Conservation (phyloP, 2,329 filamentous ascomycete species). For the Sporothrix euskadiensis region DNA sequence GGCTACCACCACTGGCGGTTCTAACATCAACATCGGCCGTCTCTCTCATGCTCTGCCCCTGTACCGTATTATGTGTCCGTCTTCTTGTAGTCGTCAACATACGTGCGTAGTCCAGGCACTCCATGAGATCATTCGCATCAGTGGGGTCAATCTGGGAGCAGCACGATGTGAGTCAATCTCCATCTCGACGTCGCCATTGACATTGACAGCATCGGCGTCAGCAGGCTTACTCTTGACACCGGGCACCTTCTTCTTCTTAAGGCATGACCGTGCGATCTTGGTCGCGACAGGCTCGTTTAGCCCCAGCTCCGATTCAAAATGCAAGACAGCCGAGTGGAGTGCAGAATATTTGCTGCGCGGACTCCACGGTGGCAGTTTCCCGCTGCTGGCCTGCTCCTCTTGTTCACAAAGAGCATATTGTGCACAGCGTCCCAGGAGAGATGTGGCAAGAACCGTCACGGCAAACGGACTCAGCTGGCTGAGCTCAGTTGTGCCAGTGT, state of each 20-base stretch:
- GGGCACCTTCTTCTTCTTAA: neutral
- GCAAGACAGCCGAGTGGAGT: neutral
- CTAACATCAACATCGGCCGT: neutral
- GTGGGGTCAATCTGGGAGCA: neutral
- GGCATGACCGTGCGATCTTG: neutral
- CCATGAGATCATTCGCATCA: neutral
- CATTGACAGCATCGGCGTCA: too few relatives aligned
- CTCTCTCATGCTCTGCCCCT: neutral
- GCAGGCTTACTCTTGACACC: neutral
- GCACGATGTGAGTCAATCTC: neutral
- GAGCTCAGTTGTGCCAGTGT: neutral
- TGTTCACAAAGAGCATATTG: neutral
- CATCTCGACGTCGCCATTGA: neutral
- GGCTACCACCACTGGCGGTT: neutral
- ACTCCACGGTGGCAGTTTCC: neutral
- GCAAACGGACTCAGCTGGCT: neutral
- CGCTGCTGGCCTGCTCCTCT: neutral
- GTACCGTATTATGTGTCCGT: neutral
- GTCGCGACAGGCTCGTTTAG: neutral
- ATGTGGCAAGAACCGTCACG: neutral
- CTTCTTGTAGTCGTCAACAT: neutral
- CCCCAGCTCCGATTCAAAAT: neutral
- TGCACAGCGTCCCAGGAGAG: neutral
- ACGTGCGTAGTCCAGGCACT: neutral
- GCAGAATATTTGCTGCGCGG: neutral